Base-by-base conservation (phyloP, 352 stramenopile genomes). In the Phytophthora sp. region DNA sequence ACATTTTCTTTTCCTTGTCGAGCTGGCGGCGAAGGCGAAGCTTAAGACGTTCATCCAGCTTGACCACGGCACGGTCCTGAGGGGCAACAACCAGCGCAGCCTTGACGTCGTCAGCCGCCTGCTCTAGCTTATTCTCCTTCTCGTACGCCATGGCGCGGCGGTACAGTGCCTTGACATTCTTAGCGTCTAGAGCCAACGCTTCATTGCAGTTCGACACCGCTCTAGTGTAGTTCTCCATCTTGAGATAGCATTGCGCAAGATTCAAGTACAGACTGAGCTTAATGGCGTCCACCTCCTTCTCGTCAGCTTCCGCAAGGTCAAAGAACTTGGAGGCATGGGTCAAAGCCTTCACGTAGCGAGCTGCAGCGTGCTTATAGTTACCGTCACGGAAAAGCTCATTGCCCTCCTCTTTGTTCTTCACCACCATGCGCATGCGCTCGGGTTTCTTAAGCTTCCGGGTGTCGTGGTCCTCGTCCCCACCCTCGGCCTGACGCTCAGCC, bases 361-460 rank as follows among this genome's bases (percentile, higher is more conserved):
- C 81, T 23, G 87, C 91, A 8, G 94, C 94, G 41, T 90, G 80
- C 58, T 92, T 83, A 76, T 87, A 79, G 73, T 98, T 98, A 53
- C 93, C 90, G 52, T 90, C 93, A 56, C 90, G 88, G 75, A 98
- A 98, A 1, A 98, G 84, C 62, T 98, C 92, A 44, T 91, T 98
- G 60, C 93, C 94, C 64, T 98, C 94, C 33, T 98, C 93, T 80
- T 98, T 98, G 76, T 98, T 98, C 71, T 97, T 97, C 24, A 82
- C 71, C 29, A 98, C 89, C 59, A 98, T 89, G n/a, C 91, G 80
- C 91, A 98, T 98, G 41, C 93, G 90, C 47, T 98, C 91, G 15
- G 86, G 84, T 61, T 97, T 98, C 59, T 94, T 96, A 4, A 98
- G 89, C 70, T 97, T 97, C 41, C 93, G 86, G 12, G 80, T 91